Conservation (phyloP, 169 alveolate genomes). For the Cryptosporidium viatorum region DNA sequence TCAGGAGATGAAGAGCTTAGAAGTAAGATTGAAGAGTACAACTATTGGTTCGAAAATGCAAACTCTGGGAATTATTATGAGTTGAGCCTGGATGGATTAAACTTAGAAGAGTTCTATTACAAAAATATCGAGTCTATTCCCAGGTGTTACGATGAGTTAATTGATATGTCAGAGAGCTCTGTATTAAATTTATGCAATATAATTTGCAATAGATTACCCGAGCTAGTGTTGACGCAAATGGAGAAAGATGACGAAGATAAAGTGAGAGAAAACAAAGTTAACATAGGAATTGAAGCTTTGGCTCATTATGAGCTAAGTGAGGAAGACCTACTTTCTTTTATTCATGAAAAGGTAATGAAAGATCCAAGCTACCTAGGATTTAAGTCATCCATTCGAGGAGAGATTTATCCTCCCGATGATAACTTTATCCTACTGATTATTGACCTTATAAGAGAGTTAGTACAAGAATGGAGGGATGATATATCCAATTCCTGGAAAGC, state of each 20-base stretch:
- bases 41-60: conserved; percentile 38
- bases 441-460: conserved; percentile 30
- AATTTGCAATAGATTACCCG: conserved; percentile 10
- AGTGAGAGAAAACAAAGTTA: not conserved
- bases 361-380: conserved; percentile 39
- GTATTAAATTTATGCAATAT: conserved; percentile 19
- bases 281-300: not conserved
- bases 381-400: conserved; percentile 30
- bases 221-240: not conserved
- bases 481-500: not conserved
- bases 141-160: conserved; percentile 16
- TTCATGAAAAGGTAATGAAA: conserved; percentile 41
- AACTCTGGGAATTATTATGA: conserved; percentile 23
- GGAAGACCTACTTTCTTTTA: conserved; percentile 14
- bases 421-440: conserved; percentile 42
- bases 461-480: conserved; percentile 10
- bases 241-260: not conserved
- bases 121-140: conserved; percentile 33
- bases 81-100: conserved; percentile 35
- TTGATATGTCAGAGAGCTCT: conserved; percentile 43
- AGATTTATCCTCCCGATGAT: conserved; percentile 68
- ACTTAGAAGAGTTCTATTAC: conserved; percentile 41
- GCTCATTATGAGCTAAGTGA: not conserved
- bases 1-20: conserved; percentile 22
- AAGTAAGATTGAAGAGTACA: conserved; percentile 25